Percentiles rank a stretch among this genome's conserved stretches.
Evolutionary conservation across 495 filamentous ascomycete genomes (phyloP).

Genomic region (Xylaria intraflava): DNA sequence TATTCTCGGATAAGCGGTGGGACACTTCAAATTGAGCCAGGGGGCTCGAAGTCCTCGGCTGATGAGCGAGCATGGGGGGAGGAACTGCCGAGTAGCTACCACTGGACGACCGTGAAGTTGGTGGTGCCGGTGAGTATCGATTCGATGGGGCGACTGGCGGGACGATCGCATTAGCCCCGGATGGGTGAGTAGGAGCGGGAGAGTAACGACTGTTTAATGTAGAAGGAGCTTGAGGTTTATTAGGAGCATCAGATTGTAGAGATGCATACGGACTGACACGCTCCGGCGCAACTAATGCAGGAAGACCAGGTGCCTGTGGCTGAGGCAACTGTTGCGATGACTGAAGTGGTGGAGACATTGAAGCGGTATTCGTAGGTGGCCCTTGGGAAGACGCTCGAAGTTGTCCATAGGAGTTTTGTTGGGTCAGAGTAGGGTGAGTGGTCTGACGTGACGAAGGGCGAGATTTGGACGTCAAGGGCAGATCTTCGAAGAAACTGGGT

Average conservation of each 20-base stretch:
- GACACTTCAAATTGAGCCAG: slow-evolving; percentile 59
- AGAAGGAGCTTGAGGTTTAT: slow-evolving; percentile 31
- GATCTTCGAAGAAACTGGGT: slow-evolving; percentile 79
- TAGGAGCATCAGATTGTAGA: slow-evolving; percentile 36
- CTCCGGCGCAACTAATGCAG: slow-evolving; percentile 48
- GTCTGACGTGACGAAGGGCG: slow-evolving; percentile 42
- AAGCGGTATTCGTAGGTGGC: slow-evolving; percentile 22
- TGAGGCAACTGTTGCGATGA: slow-evolving; percentile 26
- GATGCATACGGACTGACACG: slow-evolving; percentile 57
- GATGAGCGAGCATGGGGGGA: slow-evolving; percentile 58
- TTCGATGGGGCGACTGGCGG: slow-evolving; percentile 35
- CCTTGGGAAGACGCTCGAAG: slow-evolving; percentile 27
- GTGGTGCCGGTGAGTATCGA: slow-evolving; percentile 50
- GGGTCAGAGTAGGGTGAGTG: slow-evolving; percentile 33
- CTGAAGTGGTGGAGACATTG: slow-evolving; percentile 19
- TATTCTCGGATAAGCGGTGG: slow-evolving; percentile 30
- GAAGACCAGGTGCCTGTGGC: slow-evolving; percentile 22
- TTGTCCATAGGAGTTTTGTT: slow-evolving; percentile 28
- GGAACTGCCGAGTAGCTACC: slow-evolving; percentile 35
- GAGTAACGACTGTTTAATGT: slow-evolving; percentile 48
- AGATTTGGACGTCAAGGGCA: slow-evolving; percentile 60
- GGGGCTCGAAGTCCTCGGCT: slow-evolving; percentile 79
- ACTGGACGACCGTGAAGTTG: slow-evolving; percentile 29
- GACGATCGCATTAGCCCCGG: slow-evolving; percentile 23
- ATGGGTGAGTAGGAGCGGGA: slow-evolving; percentile 47